A percentile compares a stretch with the other conserved stretches of the same genome.
phyloP scores from a whole-genome alignment of 352 stramenopile species.

The Phytopythium mirpurense region DNA sequence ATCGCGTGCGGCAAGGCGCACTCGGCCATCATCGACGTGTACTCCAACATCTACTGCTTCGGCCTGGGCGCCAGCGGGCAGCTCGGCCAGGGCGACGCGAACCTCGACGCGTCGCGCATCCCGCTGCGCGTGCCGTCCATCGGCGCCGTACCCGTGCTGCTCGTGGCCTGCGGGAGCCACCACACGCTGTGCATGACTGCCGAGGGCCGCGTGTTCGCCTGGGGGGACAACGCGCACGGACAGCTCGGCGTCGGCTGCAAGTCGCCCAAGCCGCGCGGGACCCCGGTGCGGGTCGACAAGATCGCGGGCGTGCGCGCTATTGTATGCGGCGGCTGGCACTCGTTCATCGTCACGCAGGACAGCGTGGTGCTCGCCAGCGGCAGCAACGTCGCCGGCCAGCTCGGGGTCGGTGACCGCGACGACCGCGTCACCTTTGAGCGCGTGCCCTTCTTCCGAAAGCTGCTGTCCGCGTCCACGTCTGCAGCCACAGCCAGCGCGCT shows the following conservation, averaged over 20 bases:
- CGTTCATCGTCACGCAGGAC: slow-evolving; percentile 48
- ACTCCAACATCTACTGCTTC: slow-evolving; percentile 75
- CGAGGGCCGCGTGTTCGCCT: slow-evolving; percentile 52
- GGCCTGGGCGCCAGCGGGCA: slow-evolving; percentile 38
- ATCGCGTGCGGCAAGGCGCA: slow-evolving; percentile 61
- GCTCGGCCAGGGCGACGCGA: slow-evolving; percentile 49
- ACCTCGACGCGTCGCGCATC: slow-evolving; percentile 52
- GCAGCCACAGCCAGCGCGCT: neutral
- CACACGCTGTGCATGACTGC: slow-evolving; percentile 61
- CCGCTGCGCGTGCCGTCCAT: slow-evolving; percentile 42
- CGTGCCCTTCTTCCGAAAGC: slow-evolving; percentile 46
- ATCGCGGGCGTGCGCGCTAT: slow-evolving; percentile 34
- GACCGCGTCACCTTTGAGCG: slow-evolving; percentile 42
- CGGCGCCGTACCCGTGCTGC: slow-evolving; percentile 29
- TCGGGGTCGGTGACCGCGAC: slow-evolving; percentile 45
- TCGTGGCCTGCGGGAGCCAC: slow-evolving; percentile 50
- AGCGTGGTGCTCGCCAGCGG: slow-evolving; percentile 50
- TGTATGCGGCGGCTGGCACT: slow-evolving; percentile 50
- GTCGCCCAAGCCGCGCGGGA: slow-evolving; percentile 18
- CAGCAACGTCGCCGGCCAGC: slow-evolving; percentile 62
- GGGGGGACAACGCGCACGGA: slow-evolving; percentile 60
- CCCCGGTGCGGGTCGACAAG: slow-evolving; percentile 48
- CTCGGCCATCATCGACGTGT: slow-evolving; percentile 67
- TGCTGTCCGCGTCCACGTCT: slow-evolving; percentile 2
- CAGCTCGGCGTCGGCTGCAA: slow-evolving; percentile 46